Evolutionary conservation across 805 yeast species (phyloP), one percentile per base, ranked within the genome.

Genomic region (Ogataea philodendri): DNA sequence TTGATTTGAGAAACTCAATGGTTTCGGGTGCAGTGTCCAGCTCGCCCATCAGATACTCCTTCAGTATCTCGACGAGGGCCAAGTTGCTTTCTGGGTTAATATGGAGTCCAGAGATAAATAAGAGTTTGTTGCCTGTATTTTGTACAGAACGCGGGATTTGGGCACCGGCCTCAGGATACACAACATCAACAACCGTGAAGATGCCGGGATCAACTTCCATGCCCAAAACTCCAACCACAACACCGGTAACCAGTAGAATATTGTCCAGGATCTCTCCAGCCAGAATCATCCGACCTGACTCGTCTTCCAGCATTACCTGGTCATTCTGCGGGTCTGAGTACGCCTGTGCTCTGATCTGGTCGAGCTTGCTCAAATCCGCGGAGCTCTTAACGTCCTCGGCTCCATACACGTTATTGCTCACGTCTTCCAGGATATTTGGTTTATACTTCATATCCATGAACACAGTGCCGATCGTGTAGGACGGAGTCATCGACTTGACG

Each of bases 401-500:
- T 22, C 75, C 80, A 48, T 75, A 78, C 32, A 60, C 56, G 21
- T 73, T 73, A 16, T 71, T 72, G 20, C 83, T 77, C 7, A 90
- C 88, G 44, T 93, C 97, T 26, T 77, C 75, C 37, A 93, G 62
- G 33, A 93, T 80, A 56, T 89, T 83, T 4, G 96, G 88, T 54
- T 93, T 93, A 52, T 77, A 76, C 52, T 78, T 78, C 80, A 86
- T 72, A 42, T 89, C 96, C 50, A 85, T 73, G 52, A 82, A 87
- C 0, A 89, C 70, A 0, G 97, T 86, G 3, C 98, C 98, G 16
- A 82, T 69, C 9, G 87, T 78, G 90, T 90, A 93, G 44, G 85
- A 73, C 13, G 82, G 70, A 41, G 74, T 69, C 39, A 78, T 75
- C 20, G 72, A 68, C 8, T 65, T 61, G 7, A 86, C 76, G 49